Conservation (phyloP, 2,329 filamentous ascomycete species). For the Massarina eburnea region DNA sequence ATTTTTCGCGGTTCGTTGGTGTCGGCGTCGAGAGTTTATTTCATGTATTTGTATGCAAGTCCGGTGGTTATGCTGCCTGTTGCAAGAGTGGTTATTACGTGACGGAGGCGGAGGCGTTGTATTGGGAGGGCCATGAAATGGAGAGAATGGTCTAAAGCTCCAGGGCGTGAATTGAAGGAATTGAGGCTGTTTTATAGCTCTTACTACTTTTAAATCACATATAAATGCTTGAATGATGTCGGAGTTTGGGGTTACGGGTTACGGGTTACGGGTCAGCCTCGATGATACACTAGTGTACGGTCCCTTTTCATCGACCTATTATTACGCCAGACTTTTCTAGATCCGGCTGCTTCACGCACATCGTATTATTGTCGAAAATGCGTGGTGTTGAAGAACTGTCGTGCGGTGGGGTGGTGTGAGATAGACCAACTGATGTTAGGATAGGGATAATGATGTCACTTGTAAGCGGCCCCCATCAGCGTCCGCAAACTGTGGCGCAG, state of each 20-base stretch:
- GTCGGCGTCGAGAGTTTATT: constrained; percentile 10
- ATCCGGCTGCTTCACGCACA: too few species aligned
- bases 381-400: too few species aligned
- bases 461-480: too few species aligned
- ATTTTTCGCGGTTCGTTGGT: constrained; percentile 9
- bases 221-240: not conserved
- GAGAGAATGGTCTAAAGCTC: not conserved
- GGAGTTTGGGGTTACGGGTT: not conserved
- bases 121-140: not conserved
- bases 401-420: too few species aligned
- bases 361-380: too few species aligned
- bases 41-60: constrained; percentile 1
- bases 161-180: not conserved
- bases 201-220: not conserved
- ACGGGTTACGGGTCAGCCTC: too few species aligned
- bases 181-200: too few species aligned
- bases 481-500: too few species aligned
- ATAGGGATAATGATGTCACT: too few species aligned
- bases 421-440: too few species aligned
- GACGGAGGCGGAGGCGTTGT: not conserved
- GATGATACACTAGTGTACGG: not conserved
- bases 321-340: too few species aligned
- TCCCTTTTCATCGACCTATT: too few species aligned
- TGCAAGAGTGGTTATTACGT: constrained; percentile 2
- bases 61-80: constrained; percentile 3